Base-by-base conservation (phyloP, 169 alveolate species). In the Plasmodium inui region DNA sequence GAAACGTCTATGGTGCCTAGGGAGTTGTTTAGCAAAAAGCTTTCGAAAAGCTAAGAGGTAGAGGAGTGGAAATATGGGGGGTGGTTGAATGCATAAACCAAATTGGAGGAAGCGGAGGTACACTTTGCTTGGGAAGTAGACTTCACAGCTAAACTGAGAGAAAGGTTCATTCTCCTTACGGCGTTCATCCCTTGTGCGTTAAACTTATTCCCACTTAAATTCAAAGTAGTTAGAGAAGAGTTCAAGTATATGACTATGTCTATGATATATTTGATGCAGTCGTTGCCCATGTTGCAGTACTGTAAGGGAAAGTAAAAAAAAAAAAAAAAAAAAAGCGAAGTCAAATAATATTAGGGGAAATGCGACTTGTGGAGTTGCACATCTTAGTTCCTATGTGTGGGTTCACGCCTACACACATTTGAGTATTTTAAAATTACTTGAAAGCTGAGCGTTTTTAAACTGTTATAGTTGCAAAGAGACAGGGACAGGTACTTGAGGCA, bases 231-330 rank as follows among this genome's bases (percentile, higher is more conserved):
- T 85, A 85, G 39, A 37, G 93, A 85, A 22, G 93, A 85, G 85
- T 85, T 85, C 73, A 85, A 41, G 70, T 85, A 85, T 85, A 85
- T 85, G 7, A 85, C 32, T 85, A 85, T 85, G 70, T 85, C 93
- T 73, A 74, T 85, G 55, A 85, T 85, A 44, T 85, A 74, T 74
- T 85, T 85, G 30, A 85, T 85, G 46, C 85, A 73, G 44, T 85
- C 93, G 70, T 85, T 76, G 41, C 70, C 79, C 80, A 85, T 74
- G 80, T 85, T 85, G 30, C 93, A 85, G 80, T 85, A 85, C 93
- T 85, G 61, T 53, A 39, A 39, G 37, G 17, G 19, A 84, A 32
- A 73, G 50, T 6, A 73, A 76, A 46, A n/a, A 2, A 44, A 73
- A 30, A 10, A 12, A 30, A 85, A 19, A 30, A 85, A 19, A 67